phyloP scores from a whole-genome alignment of 768 basidiomycete genomes.

The Panaeolus cyanescens region DNA sequence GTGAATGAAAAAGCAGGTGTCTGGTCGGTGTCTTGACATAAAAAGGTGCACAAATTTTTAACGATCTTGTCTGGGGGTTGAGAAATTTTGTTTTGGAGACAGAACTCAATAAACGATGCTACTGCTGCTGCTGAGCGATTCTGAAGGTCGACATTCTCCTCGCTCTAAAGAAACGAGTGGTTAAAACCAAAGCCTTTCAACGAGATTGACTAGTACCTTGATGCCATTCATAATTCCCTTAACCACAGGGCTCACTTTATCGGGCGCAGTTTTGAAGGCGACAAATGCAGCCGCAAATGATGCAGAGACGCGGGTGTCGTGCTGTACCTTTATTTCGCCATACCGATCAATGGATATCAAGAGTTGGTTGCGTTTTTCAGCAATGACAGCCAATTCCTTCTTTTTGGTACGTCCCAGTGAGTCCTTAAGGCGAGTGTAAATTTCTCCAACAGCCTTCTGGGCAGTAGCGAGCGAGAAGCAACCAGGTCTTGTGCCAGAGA shows the following conservation, averaged over 20 bases:
- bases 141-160: slow-evolving; percentile 89
- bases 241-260: slow-evolving; percentile 95
- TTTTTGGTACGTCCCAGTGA: slow-evolving; percentile 79
- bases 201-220: slow-evolving; percentile 59
- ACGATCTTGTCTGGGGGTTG: slow-evolving; percentile 96
- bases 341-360: slow-evolving; percentile 77
- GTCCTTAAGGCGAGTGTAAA: slow-evolving; percentile 76
- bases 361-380: slow-evolving; percentile 74
- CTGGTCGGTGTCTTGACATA: slow-evolving; percentile 87
- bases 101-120: slow-evolving; percentile 87
- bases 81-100: slow-evolving; percentile 65
- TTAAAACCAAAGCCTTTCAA: background rate
- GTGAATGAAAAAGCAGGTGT: slow-evolving; percentile 86
- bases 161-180: slow-evolving; percentile 51
- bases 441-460: slow-evolving; percentile 63
- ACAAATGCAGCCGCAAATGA: slow-evolving; percentile 92
- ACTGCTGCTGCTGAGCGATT: slow-evolving; percentile 85
- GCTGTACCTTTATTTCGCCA: slow-evolving; percentile 76
- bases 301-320: slow-evolving; percentile 87
- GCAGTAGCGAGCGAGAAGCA: slow-evolving; percentile 84
- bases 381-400: slow-evolving; percentile 68
- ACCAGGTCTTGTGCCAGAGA: slow-evolving; percentile 60
- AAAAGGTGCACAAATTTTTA: slow-evolving; percentile 94
- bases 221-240: slow-evolving; percentile 97
- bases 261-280: slow-evolving; percentile 81